Conservation (phyloP, 163 green algal species). For the Trebouxia gelatinosa region DNA sequence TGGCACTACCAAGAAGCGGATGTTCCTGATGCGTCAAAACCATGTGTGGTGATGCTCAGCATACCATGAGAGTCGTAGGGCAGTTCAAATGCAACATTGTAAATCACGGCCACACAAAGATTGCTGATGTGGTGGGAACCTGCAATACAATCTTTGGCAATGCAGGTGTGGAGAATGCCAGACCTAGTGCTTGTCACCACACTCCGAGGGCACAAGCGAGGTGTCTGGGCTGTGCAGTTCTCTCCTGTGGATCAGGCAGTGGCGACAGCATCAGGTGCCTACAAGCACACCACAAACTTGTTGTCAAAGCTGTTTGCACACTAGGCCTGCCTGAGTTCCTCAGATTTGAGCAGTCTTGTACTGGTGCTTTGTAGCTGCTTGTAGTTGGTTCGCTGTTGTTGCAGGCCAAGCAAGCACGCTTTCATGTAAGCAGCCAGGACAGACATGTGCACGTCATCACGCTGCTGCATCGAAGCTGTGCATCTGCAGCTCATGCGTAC, state of each 20-base stretch:
- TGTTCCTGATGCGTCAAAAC: no score
- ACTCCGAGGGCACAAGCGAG: conserved; percentile 88
- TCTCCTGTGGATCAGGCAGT: conserved; percentile 81
- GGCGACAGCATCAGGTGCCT: conserved; percentile 45
- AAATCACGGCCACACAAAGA: no score
- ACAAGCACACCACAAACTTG: conserved; percentile 24
- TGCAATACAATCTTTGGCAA: no score
- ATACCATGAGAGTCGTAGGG: no score
- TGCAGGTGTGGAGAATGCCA: conserved; percentile 82
- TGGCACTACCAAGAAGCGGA: no score
- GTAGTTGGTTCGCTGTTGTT: not conserved
- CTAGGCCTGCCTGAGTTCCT: not conserved
- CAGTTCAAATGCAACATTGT: no score
- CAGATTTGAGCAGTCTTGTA: not conserved
- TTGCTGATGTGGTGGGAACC: no score
- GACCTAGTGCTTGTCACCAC: conserved; percentile 57
- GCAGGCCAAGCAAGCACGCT: no score
- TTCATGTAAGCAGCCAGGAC: no score
- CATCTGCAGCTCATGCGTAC: no score
- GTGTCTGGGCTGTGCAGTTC: conserved; percentile 91
- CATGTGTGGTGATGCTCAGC: no score
- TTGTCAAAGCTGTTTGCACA: no score
- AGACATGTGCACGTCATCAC: not conserved
- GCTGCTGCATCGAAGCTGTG: not conserved
- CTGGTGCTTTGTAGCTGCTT: not conserved